Conservation (phyloP, 2,329 filamentous ascomycete genomes). For the Alternaria infectoria region DNA sequence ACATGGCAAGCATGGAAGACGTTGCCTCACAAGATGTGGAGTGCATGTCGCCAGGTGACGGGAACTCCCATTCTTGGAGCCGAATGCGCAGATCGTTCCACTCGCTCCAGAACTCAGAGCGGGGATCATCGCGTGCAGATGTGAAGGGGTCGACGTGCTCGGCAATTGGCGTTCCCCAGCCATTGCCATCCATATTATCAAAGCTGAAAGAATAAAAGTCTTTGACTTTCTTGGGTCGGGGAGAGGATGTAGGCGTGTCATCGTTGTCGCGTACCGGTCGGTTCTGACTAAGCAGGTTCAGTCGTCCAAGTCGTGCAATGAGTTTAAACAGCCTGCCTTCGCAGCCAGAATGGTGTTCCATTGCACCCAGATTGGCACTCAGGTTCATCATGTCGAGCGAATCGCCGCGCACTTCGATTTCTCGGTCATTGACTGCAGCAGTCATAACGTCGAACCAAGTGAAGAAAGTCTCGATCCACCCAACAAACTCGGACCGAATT, state of each 20-base stretch:
- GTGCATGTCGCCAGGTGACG: conserved; percentile 35
- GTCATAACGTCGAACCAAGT: conserved; percentile 95
- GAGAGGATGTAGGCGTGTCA: conserved; percentile 42
- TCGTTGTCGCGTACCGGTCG: conserved; percentile 53
- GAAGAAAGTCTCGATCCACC: conserved; percentile 92
- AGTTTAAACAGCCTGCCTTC: conserved; percentile 86
- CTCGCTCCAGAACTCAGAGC: conserved; percentile 75
- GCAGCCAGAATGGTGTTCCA: conserved; percentile 87
- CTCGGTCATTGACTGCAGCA: conserved; percentile 88
- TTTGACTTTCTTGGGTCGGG: conserved; percentile 42
- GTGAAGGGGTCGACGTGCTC: conserved; percentile 53
- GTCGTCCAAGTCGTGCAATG: conserved; percentile 79
- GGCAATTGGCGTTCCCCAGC: conserved; percentile 65
- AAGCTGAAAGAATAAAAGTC: conserved; percentile 62
- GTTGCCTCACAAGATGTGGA: conserved; percentile 33
- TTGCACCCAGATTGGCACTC: conserved; percentile 71
- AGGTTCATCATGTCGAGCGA: conserved; percentile 69
- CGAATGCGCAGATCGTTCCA: conserved; percentile 81
- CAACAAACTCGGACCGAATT: conserved; percentile 69
- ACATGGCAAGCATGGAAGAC: conserved; percentile 33
- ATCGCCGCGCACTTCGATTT: conserved; percentile 74
- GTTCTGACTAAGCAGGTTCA: conserved; percentile 82
- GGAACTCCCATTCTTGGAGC: conserved; percentile 81
- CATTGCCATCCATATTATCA: conserved; percentile 70
- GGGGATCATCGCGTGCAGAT: conserved; percentile 61